Evolutionary conservation across 1,284 basidiomycete species (phyloP).

Genomic region (Leucoagaricus sp.): DNA sequence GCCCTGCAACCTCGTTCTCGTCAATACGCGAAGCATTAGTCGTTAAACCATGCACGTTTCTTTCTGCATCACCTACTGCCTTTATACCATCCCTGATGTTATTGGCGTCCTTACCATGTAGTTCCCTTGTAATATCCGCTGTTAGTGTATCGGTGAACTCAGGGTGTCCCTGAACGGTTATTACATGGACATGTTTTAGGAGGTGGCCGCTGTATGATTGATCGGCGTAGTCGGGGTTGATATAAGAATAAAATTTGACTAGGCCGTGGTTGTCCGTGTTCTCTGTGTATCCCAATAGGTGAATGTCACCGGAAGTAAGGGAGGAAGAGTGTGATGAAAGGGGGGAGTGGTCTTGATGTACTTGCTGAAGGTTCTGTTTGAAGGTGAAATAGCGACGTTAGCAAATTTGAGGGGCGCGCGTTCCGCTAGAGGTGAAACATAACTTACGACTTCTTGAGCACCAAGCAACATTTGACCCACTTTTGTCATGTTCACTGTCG

Average conservation of each 20-base stretch:
- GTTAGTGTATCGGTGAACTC: not conserved
- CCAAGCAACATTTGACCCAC: conserved; percentile 71
- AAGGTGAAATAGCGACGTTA: not conserved
- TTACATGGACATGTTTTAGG: not conserved
- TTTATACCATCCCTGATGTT: not conserved
- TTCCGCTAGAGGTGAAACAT: not conserved
- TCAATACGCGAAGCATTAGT: too few relatives aligned
- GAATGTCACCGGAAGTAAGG: conserved; percentile 46
- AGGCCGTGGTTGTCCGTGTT: conserved; percentile 71
- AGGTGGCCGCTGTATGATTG: not conserved
- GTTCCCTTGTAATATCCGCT: not conserved
- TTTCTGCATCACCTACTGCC: not conserved
- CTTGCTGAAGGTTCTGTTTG: conserved; percentile 64
- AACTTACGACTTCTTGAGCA: conserved; percentile 45
- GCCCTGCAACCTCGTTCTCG: too few relatives aligned
- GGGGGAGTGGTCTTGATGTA: conserved; percentile 85
- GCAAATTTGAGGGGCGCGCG: not conserved
- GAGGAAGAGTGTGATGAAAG: conserved; percentile 15
- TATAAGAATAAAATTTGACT: conserved; percentile 44
- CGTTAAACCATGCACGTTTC: not conserved
- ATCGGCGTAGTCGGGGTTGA: not conserved
- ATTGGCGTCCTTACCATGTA: not conserved
- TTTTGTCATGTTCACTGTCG: conserved; percentile 62
- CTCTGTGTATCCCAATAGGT: conserved; percentile 63
- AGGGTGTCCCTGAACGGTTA: not conserved